Conservation (phyloP, 768 basidiomycete species). For the Suillus plorans region DNA sequence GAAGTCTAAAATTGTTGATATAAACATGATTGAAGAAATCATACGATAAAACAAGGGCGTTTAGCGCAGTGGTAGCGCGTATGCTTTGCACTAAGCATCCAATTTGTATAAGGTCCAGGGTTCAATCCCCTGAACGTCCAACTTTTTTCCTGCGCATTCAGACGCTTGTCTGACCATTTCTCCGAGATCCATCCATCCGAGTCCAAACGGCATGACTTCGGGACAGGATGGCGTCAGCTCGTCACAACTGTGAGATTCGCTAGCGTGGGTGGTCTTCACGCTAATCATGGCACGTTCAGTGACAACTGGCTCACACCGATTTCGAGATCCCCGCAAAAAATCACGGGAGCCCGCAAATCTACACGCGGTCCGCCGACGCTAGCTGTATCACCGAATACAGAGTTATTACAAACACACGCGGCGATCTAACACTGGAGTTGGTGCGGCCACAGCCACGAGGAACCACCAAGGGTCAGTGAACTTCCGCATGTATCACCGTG, state of each 20-base stretch:
- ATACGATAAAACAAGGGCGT: conserved; percentile 10
- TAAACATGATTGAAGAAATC: not conserved
- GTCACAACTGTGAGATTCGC: not conserved
- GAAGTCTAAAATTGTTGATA: too few relatives aligned
- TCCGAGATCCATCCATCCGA: not conserved
- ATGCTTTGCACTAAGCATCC: conserved; percentile 37
- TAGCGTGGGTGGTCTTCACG: not conserved
- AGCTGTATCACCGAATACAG: not conserved
- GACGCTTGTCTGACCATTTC: not conserved
- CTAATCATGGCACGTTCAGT: not conserved
- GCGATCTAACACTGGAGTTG: not conserved
- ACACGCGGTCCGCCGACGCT: not conserved
- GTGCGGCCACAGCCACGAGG: not conserved
- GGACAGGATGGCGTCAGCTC: not conserved
- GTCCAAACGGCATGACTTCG: not conserved
- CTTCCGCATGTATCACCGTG: not conserved
- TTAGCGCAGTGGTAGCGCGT: conserved; percentile 42
- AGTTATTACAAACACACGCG: not conserved
- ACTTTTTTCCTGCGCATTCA: conserved; percentile 12
- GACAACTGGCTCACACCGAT: not conserved
- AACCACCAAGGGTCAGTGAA: not conserved
- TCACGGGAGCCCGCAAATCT: not conserved
- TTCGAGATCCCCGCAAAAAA: not conserved
- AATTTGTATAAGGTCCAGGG: conserved; percentile 42
- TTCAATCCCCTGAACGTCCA: conserved; percentile 44